Evolutionary conservation across 805 yeast species (phyloP), one percentile per base, ranked within the genome.

Genomic region (Teunomyces stri): DNA sequence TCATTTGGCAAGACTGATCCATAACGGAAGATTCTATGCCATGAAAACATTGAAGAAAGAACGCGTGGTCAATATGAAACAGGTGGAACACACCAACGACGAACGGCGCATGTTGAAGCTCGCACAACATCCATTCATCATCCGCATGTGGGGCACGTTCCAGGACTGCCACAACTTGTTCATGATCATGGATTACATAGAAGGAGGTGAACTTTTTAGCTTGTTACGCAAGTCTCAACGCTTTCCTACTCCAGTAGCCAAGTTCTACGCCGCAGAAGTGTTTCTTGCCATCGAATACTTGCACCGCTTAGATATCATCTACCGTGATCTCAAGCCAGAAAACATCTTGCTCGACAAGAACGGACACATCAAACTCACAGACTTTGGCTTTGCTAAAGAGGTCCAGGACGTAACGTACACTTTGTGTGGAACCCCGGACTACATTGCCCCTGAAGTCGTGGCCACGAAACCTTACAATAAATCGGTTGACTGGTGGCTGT

Each of bases 111-210:
- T 80, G 80, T 65, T 80, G 34, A 78, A 75, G 51, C 66, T 79
- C 46, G 80, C 80, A 10, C 81, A 80, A 52, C 85, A 80, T 56
- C 85, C 85, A 5, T 80, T 80, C 51, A 68, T 80, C 52, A 80
- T 79, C 51, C 60, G 84, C 47, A 79, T 80, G 84, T 80, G 85
- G 85, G 85, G 85, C n/a, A 80, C 84, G 5, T 80, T 76, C 56
- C 84, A 80, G 59, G 85, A 80, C 56, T 68, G 79, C 33, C 72
- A 71, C 53, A 78, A 78, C 53, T 63, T 80, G 47, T 80, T 80
- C 52, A 79, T 80, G 84, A 78, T 80, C 31, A 80, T 80, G 85
- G 85, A 80, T 58, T 80, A 79, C 62, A 79, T 80, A 56, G 85
- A 80, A 61, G 85, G 85, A 20, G 85, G 85, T 21, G 85, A 80